These are phyloP conservation scores for Geum urbanum DNA, from an alignment of 306 rosid genomes.

Conservation along the genomic window DNA sequence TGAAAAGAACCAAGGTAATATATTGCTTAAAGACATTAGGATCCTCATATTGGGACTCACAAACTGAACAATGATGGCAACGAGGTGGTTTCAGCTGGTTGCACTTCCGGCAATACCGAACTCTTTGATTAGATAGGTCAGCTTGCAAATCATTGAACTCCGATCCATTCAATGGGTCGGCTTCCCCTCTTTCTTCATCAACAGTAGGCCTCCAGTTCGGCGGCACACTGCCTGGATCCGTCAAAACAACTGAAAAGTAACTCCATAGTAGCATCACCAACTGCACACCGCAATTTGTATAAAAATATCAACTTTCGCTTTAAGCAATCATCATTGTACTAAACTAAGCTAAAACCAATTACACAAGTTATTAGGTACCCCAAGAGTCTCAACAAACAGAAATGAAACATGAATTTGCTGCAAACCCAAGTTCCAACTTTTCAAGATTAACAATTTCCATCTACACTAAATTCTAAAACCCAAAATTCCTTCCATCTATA, in stretches of 20 bases:
- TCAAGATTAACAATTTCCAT: background rate
- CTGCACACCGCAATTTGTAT: conserved; percentile 44
- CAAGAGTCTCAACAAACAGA: background rate
- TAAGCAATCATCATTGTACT: background rate
- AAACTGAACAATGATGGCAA: conserved; percentile 98
- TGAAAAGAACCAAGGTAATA: background rate
- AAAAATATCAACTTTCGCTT: conserved; percentile 21
- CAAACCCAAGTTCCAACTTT: background rate
- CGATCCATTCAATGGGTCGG: conserved; percentile 64
- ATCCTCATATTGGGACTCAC: conserved; percentile 46
- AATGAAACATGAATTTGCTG: background rate
- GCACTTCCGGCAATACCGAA: conserved; percentile 85
- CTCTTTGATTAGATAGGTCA: conserved; percentile 51
- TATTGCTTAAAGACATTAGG: background rate
- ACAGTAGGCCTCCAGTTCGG: conserved; percentile 84
- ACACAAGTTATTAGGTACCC: background rate
- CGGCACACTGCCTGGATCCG: conserved; percentile 91
- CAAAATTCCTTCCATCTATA: background rate
- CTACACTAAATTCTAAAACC: background rate
- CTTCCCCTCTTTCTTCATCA: conserved; percentile 94
- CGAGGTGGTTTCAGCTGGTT: conserved; percentile 85
- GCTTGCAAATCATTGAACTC: conserved; percentile 46
- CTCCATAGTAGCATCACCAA: conserved; percentile 95
- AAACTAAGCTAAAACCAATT: background rate
- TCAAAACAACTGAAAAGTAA: conserved; percentile 88